phyloP scores from a whole-genome alignment of 371 early-diverging fungal species.

The Haplosporangium sp. region DNA sequence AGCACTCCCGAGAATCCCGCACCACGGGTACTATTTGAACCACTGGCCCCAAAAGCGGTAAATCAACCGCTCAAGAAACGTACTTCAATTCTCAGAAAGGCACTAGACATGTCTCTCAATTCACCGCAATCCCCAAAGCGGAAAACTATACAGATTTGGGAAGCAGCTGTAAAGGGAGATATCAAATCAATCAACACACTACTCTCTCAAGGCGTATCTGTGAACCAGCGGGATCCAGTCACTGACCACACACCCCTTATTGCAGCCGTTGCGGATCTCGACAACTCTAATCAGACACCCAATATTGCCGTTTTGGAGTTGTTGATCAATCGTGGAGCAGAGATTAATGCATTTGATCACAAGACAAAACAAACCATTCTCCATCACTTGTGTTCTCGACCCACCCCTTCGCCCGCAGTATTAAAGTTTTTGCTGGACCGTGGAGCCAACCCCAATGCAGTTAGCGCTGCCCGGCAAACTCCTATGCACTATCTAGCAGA shows the following conservation, averaged over 20 bases:
- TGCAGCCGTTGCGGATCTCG: slow-evolving; percentile 57
- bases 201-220: slow-evolving; percentile 38
- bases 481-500: slow-evolving; percentile 49
- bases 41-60: slow-evolving; percentile 30
- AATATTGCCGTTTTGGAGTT: slow-evolving; percentile 34
- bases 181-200: slow-evolving; percentile 36
- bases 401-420: slow-evolving; percentile 42
- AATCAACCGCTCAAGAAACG: slow-evolving; percentile 21
- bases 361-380: slow-evolving; percentile 52
- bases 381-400: slow-evolving; percentile 45
- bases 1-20: slow-evolving; percentile 13
- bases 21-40: slow-evolving; percentile 18
- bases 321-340: slow-evolving; percentile 52
- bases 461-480: slow-evolving; percentile 45
- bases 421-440: slow-evolving; percentile 44
- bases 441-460: slow-evolving; percentile 54
- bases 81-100: slow-evolving; percentile 42
- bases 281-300: slow-evolving; percentile 49
- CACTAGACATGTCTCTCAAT: slow-evolving; percentile 52
- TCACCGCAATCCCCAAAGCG: slow-evolving; percentile 47
- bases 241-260: slow-evolving; percentile 65
- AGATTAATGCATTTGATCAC: slow-evolving; percentile 50
- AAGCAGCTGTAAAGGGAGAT: slow-evolving; percentile 46
- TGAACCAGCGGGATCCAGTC: slow-evolving; percentile 63
- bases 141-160: slow-evolving; percentile 43